These are phyloP conservation scores for Phalaenopsis aphrodite DNA, from an alignment of 106 monocot genomes.

Conservation along the genomic window DNA sequence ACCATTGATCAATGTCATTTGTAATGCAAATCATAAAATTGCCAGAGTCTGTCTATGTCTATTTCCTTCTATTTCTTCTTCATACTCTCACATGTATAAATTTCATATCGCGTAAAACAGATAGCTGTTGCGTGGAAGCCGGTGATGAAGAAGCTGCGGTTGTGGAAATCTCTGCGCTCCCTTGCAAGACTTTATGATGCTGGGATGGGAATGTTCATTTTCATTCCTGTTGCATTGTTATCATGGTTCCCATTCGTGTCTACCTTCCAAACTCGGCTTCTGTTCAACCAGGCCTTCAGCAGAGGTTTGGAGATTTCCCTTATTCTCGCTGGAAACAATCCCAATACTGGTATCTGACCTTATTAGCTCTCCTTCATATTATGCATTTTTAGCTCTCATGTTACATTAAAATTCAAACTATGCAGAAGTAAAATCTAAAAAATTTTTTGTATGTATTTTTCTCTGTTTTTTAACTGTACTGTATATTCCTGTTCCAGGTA, in stretches of 20 bases:
- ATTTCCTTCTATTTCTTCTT: no score
- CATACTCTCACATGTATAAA: background rate
- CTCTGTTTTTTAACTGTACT: no score
- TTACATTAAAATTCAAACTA: no score
- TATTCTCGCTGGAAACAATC: conserved; percentile 93
- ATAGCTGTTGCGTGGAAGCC: conserved; percentile 92
- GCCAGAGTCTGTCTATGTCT: no score
- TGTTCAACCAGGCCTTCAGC: conserved; percentile 95
- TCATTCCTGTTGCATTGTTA: conserved; percentile 61
- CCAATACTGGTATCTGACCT: conserved; percentile 58
- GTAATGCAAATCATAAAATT: no score
- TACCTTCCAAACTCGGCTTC: conserved; percentile 85
- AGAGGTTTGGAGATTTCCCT: conserved; percentile 96
- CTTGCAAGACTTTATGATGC: conserved; percentile 90
- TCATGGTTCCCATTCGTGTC: conserved; percentile 97
- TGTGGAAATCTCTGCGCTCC: conserved; percentile 84
- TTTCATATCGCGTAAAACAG: conserved; percentile 21
- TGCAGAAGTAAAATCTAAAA: no score
- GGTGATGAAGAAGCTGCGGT: conserved; percentile 41
- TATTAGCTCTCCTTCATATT: background rate
- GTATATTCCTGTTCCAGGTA: no score
- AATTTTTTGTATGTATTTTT: no score
- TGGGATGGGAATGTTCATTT: conserved; percentile 88
- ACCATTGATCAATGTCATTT: no score
- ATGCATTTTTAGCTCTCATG: background rate